phyloP scores from a whole-genome alignment of 83 land plant genomes.

The Thuja plicata region DNA sequence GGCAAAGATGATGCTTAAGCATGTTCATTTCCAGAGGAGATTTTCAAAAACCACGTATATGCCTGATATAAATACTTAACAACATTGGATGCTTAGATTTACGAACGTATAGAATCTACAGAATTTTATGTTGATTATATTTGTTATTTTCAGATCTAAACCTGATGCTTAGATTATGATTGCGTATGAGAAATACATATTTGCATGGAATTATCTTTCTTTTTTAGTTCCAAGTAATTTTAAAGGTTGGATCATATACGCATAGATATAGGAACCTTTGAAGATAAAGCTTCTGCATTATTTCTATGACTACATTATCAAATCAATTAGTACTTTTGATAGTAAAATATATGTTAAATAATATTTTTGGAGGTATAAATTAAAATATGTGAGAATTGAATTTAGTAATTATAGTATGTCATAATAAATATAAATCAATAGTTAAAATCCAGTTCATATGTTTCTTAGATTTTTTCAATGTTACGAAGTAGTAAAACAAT shows the following conservation, averaged over 20 bases:
- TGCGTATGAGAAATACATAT: neutral
- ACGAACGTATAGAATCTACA: neutral
- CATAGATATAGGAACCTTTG: neutral
- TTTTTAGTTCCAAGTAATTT: neutral
- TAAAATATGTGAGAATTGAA: too few relatives aligned
- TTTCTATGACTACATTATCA: neutral
- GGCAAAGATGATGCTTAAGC: conserved; percentile 32
- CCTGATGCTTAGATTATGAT: neutral
- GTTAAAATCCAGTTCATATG: too few relatives aligned
- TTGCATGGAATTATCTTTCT: neutral
- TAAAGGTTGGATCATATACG: neutral
- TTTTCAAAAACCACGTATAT: neutral
- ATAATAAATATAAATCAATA: too few relatives aligned
- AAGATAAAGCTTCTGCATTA: neutral
- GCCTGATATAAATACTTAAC: neutral
- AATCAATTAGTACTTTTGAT: neutral
- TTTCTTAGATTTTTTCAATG: too few relatives aligned
- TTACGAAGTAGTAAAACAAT: too few relatives aligned
- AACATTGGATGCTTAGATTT: neutral
- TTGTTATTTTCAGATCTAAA: neutral
- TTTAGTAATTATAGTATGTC: too few relatives aligned
- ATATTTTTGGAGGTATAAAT: too few relatives aligned
- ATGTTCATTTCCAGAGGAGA: neutral
- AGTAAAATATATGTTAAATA: too few relatives aligned
- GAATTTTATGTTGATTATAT: neutral